Base-by-base conservation (phyloP, 495 filamentous ascomycete species). In the Penicillium maclennaniae region DNA sequence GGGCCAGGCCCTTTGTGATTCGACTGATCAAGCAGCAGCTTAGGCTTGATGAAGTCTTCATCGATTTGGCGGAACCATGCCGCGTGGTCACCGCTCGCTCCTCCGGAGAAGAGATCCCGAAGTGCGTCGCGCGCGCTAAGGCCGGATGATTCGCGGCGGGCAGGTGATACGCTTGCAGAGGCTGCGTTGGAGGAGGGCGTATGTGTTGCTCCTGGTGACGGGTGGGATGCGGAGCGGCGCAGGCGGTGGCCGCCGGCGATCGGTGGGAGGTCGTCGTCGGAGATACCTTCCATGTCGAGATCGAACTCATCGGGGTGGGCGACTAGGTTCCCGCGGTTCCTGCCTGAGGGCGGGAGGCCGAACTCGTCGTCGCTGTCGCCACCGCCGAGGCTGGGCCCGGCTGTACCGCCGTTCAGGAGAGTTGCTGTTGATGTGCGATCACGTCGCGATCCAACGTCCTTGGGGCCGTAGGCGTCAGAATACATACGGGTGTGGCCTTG, bases 1-100 rank as follows among this genome's bases (percentile, higher is more conserved):
- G 61, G 61, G n/a, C 61, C 56, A 6, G 72, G 70, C 0, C 72
- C 74, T 54, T 75, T 76, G 47, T 77, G 70, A 47, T 76, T 75
- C 45, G 74, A 77, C 58, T 85, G 84, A 74, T 97, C 92, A 36
- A 98, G 79, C 51, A 98, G 69, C 48, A 98, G 75, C 59, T 83
- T 90, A 9, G 93, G 93, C 76, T 98, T 98, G 68, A 98, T 95
- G 69, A 89, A 97, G 26, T 89, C 89, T 68, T 98, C 93, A 68
- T 98, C 93, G 47, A 98, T 71, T 69, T 96, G 92, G 51, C 84
- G 84, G 69, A 98, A 96, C 81, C 93, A 85, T 14, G 86, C 88
- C 17, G 87, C 88, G 45, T 96, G 92, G 66, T 98, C 95, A 37
- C 96, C 92, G 0, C 84, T 76, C 12, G 87, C 84, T 39, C 88